These are phyloP conservation scores for Novymonas esmeraldas DNA, from an alignment of 208 protist genomes.

Conservation along the genomic window DNA sequence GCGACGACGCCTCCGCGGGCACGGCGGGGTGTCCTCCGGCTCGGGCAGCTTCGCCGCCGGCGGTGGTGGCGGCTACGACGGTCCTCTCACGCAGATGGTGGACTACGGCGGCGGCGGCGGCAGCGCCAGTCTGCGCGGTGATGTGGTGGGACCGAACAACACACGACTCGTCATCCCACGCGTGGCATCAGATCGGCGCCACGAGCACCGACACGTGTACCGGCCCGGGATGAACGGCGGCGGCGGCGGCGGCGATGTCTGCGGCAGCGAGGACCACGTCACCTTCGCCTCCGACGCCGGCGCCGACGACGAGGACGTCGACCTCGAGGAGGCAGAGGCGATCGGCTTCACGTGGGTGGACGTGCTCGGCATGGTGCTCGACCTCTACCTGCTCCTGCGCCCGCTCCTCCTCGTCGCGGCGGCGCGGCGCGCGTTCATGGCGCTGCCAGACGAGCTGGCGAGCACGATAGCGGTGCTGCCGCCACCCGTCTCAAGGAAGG, in stretches of 20 bases:
- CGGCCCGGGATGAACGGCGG: neutral
- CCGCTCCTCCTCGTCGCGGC: slow-evolving; percentile 66
- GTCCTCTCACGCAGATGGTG: slow-evolving; percentile 3
- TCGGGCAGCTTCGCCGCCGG: slow-evolving; percentile 2
- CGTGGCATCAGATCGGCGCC: slow-evolving; percentile 44
- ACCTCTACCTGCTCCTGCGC: slow-evolving; percentile 64
- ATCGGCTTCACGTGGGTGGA: slow-evolving; percentile 72
- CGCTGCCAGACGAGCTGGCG: slow-evolving; percentile 12
- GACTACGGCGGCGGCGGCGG: neutral
- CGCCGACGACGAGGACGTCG: slow-evolving; percentile 15
- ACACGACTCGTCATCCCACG: slow-evolving; percentile 78
- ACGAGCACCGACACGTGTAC: slow-evolving; percentile 30
- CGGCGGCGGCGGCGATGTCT: neutral
- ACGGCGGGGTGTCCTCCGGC: slow-evolving; percentile 4
- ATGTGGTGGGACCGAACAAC: slow-evolving; percentile 32
- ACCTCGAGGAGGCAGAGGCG: slow-evolving; percentile 32
- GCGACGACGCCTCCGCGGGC: slow-evolving; percentile 14
- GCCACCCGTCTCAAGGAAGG: slow-evolving; percentile 1
- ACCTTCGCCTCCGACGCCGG: slow-evolving; percentile 18
- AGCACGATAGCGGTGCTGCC: slow-evolving; percentile 34
- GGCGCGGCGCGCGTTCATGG: slow-evolving; percentile 52
- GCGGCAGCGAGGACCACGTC: slow-evolving; percentile 21
- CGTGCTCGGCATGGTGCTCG: slow-evolving; percentile 69
- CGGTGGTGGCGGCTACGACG: neutral
- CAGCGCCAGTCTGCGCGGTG: slow-evolving; percentile 19